Evolutionary conservation across 441 rosid genomes (phyloP), one percentile per base, ranked within the genome.

Genomic region (Brassica balearica): DNA sequence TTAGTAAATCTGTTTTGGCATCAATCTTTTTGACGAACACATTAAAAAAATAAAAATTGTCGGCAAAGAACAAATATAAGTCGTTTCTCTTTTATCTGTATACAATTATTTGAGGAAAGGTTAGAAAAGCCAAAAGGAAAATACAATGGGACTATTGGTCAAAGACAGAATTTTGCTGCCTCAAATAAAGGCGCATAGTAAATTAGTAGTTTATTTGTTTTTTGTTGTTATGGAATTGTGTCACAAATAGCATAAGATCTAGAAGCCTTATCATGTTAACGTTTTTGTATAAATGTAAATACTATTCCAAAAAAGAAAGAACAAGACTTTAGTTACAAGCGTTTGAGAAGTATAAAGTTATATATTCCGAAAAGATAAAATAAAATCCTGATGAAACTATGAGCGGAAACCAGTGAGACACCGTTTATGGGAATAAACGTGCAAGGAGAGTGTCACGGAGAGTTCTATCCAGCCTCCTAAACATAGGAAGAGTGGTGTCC

Each of bases 1-100:
- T 55, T 48, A 60, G 38, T n/a, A 56, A 73, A 10, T 55, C 7
- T 48, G 59, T 32, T 74, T 64, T 77, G 66, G 75, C 58, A 70
- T 64, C 58, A 41, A 2, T 38, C 63, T 74, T 41, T 32, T 74
- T n/a, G 19, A 14, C 58, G 58, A 51, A 9, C 15, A 51, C 58
- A 14, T 14, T 5, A 5, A 14, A 12, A n/a, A n/a, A 36, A 36
- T 36, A 5, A 46, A 6, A 7, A 17, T 56, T 56, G 62, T 19
- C 25, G 62, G 27, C 19, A 41, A 69, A 51, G 25, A 66, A 4
- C 46, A 17, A 25, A 9, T 5, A 17, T 15, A 56, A 8, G 61
- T 56, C 25, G 59, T 56, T 19, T 11, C 62, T 56, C 19, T 3
- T 56, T 15, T 8, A 17, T 56, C 23, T 56, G 11, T 56, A 46